A percentile compares a stretch with the other conserved stretches of the same genome.
phyloP scores from a whole-genome alignment of 306 rosid genomes.

The Albizia julibrissin region DNA sequence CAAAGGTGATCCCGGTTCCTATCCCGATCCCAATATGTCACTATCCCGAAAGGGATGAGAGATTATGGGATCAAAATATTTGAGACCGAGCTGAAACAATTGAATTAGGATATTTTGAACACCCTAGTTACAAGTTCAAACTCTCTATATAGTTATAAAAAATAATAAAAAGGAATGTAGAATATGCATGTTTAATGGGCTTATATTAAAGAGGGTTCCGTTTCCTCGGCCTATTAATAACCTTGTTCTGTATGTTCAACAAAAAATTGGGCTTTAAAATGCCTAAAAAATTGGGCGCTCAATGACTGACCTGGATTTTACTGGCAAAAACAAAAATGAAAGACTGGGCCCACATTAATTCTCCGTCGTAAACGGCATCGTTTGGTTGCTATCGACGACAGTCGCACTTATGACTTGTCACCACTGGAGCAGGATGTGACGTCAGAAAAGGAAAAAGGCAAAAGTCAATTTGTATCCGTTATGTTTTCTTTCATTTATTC shows the following conservation, averaged over 20 bases:
- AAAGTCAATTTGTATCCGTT: slow-evolving; percentile 39
- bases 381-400: background rate
- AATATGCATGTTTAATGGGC: too few species aligned
- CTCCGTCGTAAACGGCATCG: background rate
- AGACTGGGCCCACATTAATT: background rate
- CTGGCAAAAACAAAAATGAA: too few species aligned
- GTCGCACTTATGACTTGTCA: background rate
- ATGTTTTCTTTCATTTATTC: slow-evolving; percentile 3
- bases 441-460: background rate
- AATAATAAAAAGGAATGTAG: too few species aligned
- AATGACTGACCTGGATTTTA: background rate
- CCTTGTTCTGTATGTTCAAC: background rate
- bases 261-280: too few species aligned
- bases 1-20: too few species aligned
- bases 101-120: too few species aligned
- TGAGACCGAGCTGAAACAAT: accelerated
- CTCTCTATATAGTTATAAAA: too few species aligned
- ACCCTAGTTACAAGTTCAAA: too few species aligned
- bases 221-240: too few species aligned
- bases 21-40: too few species aligned
- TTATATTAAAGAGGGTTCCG: too few species aligned
- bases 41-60: accelerated
- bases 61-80: too few species aligned
- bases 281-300: background rate
- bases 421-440: slow-evolving; percentile 8